Conservation (phyloP, 2,329 filamentous ascomycete genomes). For the Teratosphaeria epicoccoides region DNA sequence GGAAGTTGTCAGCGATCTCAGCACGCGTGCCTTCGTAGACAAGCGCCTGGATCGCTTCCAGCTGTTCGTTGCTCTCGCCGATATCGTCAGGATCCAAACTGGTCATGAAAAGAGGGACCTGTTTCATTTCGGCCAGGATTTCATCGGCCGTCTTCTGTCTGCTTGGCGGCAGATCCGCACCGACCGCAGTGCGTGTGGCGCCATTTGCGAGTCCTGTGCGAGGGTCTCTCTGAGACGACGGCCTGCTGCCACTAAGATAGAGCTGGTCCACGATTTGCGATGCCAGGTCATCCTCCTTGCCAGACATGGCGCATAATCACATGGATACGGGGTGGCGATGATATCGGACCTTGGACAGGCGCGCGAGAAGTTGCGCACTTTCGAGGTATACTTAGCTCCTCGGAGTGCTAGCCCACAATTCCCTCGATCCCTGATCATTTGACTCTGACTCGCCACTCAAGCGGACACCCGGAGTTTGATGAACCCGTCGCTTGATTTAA, state of each 20-base stretch:
- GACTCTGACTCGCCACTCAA: background rate
- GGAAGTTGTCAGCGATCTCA: slow-evolving; percentile 75
- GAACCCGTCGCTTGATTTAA: no score
- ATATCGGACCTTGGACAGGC: background rate
- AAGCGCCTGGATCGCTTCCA: slow-evolving; percentile 80
- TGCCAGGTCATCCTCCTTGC: background rate
- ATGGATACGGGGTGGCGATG: no score
- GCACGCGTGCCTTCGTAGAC: slow-evolving; percentile 84
- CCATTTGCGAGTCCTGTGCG: background rate
- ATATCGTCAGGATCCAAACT: slow-evolving; percentile 51
- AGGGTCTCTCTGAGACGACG: background rate
- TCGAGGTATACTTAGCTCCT: background rate
- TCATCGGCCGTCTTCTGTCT: slow-evolving; percentile 50
- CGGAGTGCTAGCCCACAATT: background rate
- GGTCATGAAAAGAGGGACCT: slow-evolving; percentile 89
- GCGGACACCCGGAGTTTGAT: background rate
- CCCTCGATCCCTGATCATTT: background rate
- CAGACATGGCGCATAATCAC: background rate
- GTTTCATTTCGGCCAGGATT: slow-evolving; percentile 54
- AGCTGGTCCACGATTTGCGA: background rate
- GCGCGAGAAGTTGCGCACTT: background rate
- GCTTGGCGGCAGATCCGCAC: slow-evolving; percentile 44
- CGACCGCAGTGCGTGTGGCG: background rate
- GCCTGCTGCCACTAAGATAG: background rate
- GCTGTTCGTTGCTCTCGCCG: slow-evolving; percentile 59